Base-by-base conservation (phyloP, 106 monocot genomes). In the Phalaenopsis aphrodite region DNA sequence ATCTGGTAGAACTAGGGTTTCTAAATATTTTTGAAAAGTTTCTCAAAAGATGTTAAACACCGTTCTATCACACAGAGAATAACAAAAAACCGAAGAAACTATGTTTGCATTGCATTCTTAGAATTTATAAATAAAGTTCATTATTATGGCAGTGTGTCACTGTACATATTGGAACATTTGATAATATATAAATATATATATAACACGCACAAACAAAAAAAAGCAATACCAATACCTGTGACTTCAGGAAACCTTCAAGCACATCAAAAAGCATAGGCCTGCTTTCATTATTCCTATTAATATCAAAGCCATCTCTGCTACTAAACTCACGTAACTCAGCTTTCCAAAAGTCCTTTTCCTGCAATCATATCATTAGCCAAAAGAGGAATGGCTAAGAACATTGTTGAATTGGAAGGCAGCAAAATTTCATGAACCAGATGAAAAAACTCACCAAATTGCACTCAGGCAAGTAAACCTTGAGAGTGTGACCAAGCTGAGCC, bases 321-420 rank as follows among this genome's bases (percentile, higher is more conserved):
- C 84, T 83, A 78, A 98, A 98, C 39, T 98, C 97, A 79, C 86
- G 88, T 74, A 98, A 82, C 49, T 94, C 97, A 82, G 87, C 81
- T 86, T 94, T 94, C 97, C 97, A 98, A 71, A 85, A 91, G 61
- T 98, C 97, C 82, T 89, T 94, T 82, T 89, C 92, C 97, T 98
- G 91, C 79, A 84, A 80, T 47, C 48, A 77, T 11, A 24, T 41
- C 23, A 58, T 7, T 5, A 57, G 3, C n/a, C 49, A 23, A 18
- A 78, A 8, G 23, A 42, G 39, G 8, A 45, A 21, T 18, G 42
- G 18, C 41, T 41, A 45, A 42, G 16, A 46, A 83, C 19, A 75
- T 38, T 23, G 42, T 56, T 15, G 5, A 36, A 39, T 52, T 64
- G 24, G 37, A 83, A 79, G 66, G 72, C 56, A 79, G 8, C 21